Evolutionary conservation across 2,329 filamentous ascomycete genomes (phyloP), one percentile per base, ranked within the genome.

Genomic region (Colletotrichum zoysiae): DNA sequence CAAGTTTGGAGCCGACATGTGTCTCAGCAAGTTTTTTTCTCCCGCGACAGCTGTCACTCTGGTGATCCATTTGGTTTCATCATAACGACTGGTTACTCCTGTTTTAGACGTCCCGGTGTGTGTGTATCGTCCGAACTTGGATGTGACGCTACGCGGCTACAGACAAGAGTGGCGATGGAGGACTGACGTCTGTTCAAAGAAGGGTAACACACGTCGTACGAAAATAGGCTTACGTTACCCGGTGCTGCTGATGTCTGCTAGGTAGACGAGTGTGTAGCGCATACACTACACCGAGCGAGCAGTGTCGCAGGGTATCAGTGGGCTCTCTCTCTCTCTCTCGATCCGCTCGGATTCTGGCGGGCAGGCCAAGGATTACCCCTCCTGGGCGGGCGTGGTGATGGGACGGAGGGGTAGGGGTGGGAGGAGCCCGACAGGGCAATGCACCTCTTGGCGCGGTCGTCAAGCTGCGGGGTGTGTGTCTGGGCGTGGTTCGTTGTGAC

Each of bases 401-500:
- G 55, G 42, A 61, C 44, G 26, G 57, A 60, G 48, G n/a, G 38
- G 38, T n/a, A 35, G n/a, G 64, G 48, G 42, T 53, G 12, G 48
- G 23, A 16, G 48, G 51, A 16, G 38, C 42, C 35, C 20, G 40
- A 35, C 33, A 62, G 68, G 56, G 20, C 58, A 68, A 55, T 65
- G 53, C 55, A 65, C 30, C 30, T 38, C 59, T 53, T 65, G 40
- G 59, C 69, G 44, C 40, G 55, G 64, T 63, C 53, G 53, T 53
- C 53, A 59, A 56, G 65, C 33, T 48, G 38, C 69, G 53, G 69
- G 58, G 26, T 26, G 44, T 38, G 42, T 38, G 69, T 55, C 51
- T 58, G 59, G 59, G 59, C 38, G 46, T 51, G 53, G 60, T 38
- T 72, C 70, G 44, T 48, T 70, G 67, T 33, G 48, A 71, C 70